Conservation (phyloP, 257 asterid genomes). For the Fraxinus excelsior region DNA sequence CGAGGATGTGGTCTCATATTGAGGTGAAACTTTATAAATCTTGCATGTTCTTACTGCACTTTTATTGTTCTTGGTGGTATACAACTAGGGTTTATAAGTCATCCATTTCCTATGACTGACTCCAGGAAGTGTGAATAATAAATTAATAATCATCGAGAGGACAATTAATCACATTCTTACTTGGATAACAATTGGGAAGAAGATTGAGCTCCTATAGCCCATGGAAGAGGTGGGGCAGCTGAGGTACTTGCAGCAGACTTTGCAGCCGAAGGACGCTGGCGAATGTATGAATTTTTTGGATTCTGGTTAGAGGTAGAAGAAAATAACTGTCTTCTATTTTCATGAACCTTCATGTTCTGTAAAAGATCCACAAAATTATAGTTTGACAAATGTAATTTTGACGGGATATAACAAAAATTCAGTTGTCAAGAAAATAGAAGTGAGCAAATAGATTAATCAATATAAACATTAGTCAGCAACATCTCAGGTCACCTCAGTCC, state of each 20-base stretch:
- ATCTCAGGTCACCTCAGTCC: constrained; percentile 65
- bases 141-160: background rate
- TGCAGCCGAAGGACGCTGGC: constrained; percentile 73
- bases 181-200: constrained; percentile 58
- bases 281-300: constrained; percentile 67
- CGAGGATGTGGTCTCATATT: too few relatives aligned
- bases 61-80: too few relatives aligned
- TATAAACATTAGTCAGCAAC: constrained; percentile 21
- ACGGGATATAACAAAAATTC: constrained; percentile 4
- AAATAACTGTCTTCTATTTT: constrained; percentile 68
- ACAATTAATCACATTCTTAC: constrained; percentile 34
- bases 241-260: constrained; percentile 50
- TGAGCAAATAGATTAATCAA: constrained; percentile 18
- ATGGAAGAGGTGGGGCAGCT: constrained; percentile 63
- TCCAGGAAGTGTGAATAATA: background rate
- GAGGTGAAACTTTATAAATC: too few relatives aligned
- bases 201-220: constrained; percentile 60
- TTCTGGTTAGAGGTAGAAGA: constrained; percentile 66
- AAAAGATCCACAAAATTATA: constrained; percentile 14
- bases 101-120: background rate
- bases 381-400: background rate
- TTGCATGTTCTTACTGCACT: too few relatives aligned
- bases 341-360: constrained; percentile 82
- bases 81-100: background rate
- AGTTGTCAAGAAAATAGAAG: background rate